A percentile compares a stretch with the other conserved stretches of the same genome.
phyloP scores from a whole-genome alignment of 2,329 filamentous ascomycete species.

The Endocalyx cinctus region DNA sequence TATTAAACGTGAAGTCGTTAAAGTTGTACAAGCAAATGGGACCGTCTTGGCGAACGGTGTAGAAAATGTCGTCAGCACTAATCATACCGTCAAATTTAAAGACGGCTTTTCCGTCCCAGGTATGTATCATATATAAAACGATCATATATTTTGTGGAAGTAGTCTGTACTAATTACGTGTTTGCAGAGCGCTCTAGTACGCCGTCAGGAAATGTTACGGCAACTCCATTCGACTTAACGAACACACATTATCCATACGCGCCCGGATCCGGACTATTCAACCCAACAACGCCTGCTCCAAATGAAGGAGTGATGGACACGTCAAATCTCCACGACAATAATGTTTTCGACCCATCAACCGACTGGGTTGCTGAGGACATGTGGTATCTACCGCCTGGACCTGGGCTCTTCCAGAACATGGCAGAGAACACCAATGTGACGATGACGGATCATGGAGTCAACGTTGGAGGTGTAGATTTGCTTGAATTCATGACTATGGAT shows the following conservation, averaged over 20 bases:
- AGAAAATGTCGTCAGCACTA: slow-evolving; percentile 19
- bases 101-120: slow-evolving; percentile 24
- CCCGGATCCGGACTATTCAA: slow-evolving; percentile 41
- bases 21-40: slow-evolving; percentile 18
- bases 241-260: slow-evolving; percentile 51
- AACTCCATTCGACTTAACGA: slow-evolving; percentile 56
- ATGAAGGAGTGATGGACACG: slow-evolving; percentile 25
- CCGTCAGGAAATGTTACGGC: slow-evolving; percentile 53
- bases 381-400: slow-evolving; percentile 63
- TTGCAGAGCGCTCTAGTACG: slow-evolving; percentile 34
- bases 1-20: slow-evolving; percentile 25
- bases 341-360: slow-evolving; percentile 40
- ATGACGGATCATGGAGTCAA: slow-evolving; percentile 66
- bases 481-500: slow-evolving; percentile 65
- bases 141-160: too few relatives aligned
- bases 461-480: slow-evolving; percentile 60
- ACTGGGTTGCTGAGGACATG: slow-evolving; percentile 55
- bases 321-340: slow-evolving; percentile 32
- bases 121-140: too few relatives aligned
- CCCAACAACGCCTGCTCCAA: slow-evolving; percentile 42
- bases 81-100: slow-evolving; percentile 19
- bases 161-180: slow-evolving; percentile 11
- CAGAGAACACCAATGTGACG: slow-evolving; percentile 51
- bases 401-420: slow-evolving; percentile 62
- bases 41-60: slow-evolving; percentile 25